Percentiles rank a stretch among this genome's conserved stretches.
Evolutionary conservation across 768 basidiomycete genomes (phyloP).

Genomic region (Lactifluus rugatus): DNA sequence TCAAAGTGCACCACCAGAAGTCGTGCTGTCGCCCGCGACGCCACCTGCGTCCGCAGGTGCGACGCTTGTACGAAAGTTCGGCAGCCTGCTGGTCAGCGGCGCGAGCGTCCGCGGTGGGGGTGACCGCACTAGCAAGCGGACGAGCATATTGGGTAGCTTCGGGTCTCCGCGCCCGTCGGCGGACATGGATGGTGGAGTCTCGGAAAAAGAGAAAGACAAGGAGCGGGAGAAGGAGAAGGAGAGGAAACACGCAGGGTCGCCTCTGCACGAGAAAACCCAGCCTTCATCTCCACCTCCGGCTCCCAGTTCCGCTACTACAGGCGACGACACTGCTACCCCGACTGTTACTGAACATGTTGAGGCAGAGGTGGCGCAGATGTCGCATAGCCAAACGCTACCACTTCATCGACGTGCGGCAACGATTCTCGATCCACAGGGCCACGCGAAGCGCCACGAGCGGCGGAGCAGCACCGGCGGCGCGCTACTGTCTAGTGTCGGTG

Average conservation of each 20-base stretch:
- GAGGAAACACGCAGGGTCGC: conserved; percentile 26
- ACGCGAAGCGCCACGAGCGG: conserved; percentile 57
- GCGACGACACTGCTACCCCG: not conserved
- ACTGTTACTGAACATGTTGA: too few relatives aligned
- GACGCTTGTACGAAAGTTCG: conserved; percentile 23
- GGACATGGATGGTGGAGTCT: not conserved
- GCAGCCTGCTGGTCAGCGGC: conserved; percentile 13
- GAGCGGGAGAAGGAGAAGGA: conserved; percentile 2
- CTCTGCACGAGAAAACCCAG: conserved; percentile 18
- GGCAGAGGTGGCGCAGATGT: too few relatives aligned
- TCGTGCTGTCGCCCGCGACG: conserved; percentile 10
- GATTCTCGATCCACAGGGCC: conserved; percentile 58
- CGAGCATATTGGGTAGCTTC: conserved; percentile 12
- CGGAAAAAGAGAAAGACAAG: conserved; percentile 18
- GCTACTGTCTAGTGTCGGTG: conserved; percentile 36
- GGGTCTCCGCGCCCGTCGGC: conserved; percentile 14
- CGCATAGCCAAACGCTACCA: conserved; percentile 44
- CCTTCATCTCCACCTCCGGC: not conserved
- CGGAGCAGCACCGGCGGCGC: conserved; percentile 70
- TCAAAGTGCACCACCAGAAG: conserved; percentile 11
- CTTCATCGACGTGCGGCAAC: conserved; percentile 70
- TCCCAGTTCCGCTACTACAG: not conserved
- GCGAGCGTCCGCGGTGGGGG: conserved; percentile 14
- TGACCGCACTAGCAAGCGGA: conserved; percentile 18
- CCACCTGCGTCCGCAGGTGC: conserved; percentile 5